These are phyloP conservation scores for Andrographis paniculata DNA, from an alignment of 305 asterid species.

Conservation along the genomic window DNA sequence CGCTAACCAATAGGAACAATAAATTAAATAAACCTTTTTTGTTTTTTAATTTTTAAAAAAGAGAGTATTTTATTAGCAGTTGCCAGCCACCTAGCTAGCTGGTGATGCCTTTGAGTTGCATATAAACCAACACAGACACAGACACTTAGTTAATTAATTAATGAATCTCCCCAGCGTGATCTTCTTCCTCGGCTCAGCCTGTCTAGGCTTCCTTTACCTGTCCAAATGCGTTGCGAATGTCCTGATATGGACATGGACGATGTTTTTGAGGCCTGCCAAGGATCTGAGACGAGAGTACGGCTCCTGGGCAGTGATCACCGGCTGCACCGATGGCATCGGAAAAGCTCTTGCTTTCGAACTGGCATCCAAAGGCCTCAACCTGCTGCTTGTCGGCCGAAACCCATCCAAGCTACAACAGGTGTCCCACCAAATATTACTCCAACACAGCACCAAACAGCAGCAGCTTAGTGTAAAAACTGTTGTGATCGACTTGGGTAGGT, in stretches of 20 bases:
- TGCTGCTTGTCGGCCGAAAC: constrained; percentile 20
- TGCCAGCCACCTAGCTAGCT: too few relatives aligned
- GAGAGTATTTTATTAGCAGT: too few relatives aligned
- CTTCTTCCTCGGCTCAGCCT: constrained; percentile 3
- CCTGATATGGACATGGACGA: constrained; percentile 8
- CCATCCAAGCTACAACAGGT: constrained; percentile 10
- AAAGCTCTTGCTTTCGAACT: constrained; percentile 33
- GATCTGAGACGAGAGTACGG: constrained; percentile 24
- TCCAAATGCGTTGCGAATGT: constrained; percentile 9
- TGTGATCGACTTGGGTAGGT: constrained; percentile 10
- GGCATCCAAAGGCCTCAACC: constrained; percentile 26
- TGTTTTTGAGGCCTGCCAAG: constrained; percentile 19
- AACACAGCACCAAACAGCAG: not conserved
- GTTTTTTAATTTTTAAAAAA: too few relatives aligned
- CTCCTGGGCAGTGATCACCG: constrained; percentile 40
- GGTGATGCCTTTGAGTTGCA: too few relatives aligned
- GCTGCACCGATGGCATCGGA: constrained; percentile 41
- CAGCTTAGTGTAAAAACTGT: not conserved
- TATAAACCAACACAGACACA: too few relatives aligned
- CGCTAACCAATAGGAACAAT: too few relatives aligned
- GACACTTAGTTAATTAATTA: not conserved
- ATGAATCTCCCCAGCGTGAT: constrained; percentile 16
- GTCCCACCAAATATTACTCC: constrained; percentile 15
- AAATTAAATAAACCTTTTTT: too few relatives aligned
- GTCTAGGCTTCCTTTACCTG: constrained; percentile 17